Evolutionary conservation across 1,284 basidiomycete genomes (phyloP).

Genomic region (Lentinus polychrous): DNA sequence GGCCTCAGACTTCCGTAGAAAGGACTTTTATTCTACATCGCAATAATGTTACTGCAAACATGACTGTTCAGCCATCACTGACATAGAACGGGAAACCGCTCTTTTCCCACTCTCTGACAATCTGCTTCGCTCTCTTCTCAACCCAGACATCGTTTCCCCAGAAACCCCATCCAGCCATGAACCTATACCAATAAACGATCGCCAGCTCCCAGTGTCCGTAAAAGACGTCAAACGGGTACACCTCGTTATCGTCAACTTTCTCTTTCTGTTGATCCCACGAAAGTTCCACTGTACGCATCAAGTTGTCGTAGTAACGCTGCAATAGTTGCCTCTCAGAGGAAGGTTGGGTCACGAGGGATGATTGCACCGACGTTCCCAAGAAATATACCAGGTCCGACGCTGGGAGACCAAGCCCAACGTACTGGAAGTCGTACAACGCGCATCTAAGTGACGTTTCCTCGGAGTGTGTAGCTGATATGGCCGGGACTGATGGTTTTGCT

Average conservation of each 20-base stretch:
- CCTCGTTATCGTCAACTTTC: neutral
- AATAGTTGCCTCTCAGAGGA: conserved; percentile 9
- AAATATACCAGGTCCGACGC: conserved; percentile 16
- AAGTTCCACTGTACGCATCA: no score
- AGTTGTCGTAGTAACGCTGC: conserved; percentile 6
- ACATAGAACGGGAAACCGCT: no score
- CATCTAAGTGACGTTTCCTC: conserved; percentile 6
- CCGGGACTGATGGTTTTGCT: neutral
- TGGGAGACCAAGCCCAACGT: conserved; percentile 14
- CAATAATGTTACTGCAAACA: no score
- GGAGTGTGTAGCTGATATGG: neutral
- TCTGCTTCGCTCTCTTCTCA: conserved; percentile 9
- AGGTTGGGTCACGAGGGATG: conserved; percentile 6
- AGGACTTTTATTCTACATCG: no score
- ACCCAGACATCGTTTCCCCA: conserved; percentile 17
- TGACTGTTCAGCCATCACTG: no score
- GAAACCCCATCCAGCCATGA: conserved; percentile 19
- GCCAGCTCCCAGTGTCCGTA: conserved; percentile 15
- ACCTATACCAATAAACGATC: conserved; percentile 16
- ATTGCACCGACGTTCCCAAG: conserved; percentile 14
- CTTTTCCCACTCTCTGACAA: conserved; percentile 8
- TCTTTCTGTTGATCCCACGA: neutral
- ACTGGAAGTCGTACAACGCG: conserved; percentile 17
- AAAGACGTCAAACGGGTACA: conserved; percentile 11
- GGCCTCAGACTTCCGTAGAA: no score